These are phyloP conservation scores for Aureobasidium uvarum DNA, from an alignment of 2,329 filamentous ascomycete species.

Conservation along the genomic window DNA sequence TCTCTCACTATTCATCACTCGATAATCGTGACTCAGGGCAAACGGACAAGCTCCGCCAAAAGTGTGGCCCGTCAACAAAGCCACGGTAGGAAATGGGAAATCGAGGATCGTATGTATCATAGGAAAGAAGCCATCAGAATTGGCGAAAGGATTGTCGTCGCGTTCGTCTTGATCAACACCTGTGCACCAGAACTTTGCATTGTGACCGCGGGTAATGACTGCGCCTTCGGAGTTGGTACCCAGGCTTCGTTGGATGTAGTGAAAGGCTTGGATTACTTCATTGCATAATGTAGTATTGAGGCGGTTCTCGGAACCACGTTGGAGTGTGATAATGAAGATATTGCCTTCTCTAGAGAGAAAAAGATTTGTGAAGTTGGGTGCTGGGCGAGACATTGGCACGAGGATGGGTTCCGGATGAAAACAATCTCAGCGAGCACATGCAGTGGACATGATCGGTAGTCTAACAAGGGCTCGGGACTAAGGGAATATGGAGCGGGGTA, in stretches of 20 bases:
- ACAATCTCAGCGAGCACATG: background rate
- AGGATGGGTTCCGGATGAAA: background rate
- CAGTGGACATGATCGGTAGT: background rate
- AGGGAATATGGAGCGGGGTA: background rate
- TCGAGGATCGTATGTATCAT: conserved; percentile 40
- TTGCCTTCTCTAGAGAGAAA: conserved; percentile 49
- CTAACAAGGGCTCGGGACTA: background rate
- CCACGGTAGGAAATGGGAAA: conserved; percentile 47
- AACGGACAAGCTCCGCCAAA: conserved; percentile 53
- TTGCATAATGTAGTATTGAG: conserved; percentile 53
- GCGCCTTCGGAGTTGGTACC: conserved; percentile 52
- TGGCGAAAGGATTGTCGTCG: conserved; percentile 39
- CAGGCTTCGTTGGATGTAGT: conserved; percentile 49
- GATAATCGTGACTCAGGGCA: conserved; percentile 50
- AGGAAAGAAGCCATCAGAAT: conserved; percentile 41
- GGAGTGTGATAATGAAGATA: conserved; percentile 55
- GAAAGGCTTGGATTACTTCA: conserved; percentile 53
- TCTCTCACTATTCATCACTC: conserved; percentile 49
- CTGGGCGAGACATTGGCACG: background rate
- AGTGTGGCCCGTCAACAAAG: conserved; percentile 50
- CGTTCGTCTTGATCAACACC: conserved; percentile 41
- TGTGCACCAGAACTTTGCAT: conserved; percentile 55
- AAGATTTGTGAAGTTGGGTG: conserved; percentile 38
- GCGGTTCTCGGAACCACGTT: conserved; percentile 56
- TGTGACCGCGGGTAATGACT: conserved; percentile 54